Conservation (phyloP, 1,284 basidiomycete genomes). For the Pascua sp. region DNA sequence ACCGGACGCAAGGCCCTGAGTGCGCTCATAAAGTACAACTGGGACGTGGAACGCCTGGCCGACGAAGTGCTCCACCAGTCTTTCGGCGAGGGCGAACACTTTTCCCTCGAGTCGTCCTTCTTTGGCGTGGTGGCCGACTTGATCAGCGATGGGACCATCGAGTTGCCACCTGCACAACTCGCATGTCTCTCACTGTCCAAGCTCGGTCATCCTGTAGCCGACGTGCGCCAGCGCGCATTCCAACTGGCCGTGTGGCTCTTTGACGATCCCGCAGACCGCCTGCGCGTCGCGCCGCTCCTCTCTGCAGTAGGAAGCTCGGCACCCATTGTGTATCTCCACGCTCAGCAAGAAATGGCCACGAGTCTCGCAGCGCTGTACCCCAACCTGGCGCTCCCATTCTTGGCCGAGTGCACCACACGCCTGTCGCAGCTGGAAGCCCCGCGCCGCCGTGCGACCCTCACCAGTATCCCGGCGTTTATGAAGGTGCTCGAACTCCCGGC, state of each 20-base stretch:
- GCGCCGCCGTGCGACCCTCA: slow-evolving; percentile 56
- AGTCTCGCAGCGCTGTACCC: slow-evolving; percentile 78
- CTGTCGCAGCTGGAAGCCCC: slow-evolving; percentile 65
- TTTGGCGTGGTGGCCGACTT: slow-evolving; percentile 77
- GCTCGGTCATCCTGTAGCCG: slow-evolving; percentile 68
- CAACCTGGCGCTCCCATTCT: slow-evolving; percentile 63
- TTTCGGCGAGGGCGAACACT: slow-evolving; percentile 59
- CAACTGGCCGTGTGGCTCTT: slow-evolving; percentile 72
- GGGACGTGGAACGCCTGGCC: slow-evolving; percentile 61
- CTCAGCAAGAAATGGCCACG: slow-evolving; percentile 72
- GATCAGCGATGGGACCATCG: slow-evolving; percentile 40
- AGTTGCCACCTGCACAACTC: slow-evolving; percentile 64
- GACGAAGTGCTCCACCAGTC: slow-evolving; percentile 69
- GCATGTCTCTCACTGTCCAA: slow-evolving; percentile 81
- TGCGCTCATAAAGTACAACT: slow-evolving; percentile 64
- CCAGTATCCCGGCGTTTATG: slow-evolving; percentile 76
- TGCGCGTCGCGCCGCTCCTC: slow-evolving; percentile 63
- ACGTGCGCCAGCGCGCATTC: slow-evolving; percentile 73
- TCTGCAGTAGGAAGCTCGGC: slow-evolving; percentile 70
- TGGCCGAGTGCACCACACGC: slow-evolving; percentile 70
- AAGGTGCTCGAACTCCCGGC: slow-evolving; percentile 63
- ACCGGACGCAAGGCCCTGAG: slow-evolving; percentile 64
- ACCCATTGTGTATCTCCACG: slow-evolving; percentile 73
- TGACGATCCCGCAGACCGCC: slow-evolving; percentile 51
- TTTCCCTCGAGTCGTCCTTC: slow-evolving; percentile 54